Conservation (phyloP, 164 flowering plant genomes). For the Kingdonia uniflora region DNA sequence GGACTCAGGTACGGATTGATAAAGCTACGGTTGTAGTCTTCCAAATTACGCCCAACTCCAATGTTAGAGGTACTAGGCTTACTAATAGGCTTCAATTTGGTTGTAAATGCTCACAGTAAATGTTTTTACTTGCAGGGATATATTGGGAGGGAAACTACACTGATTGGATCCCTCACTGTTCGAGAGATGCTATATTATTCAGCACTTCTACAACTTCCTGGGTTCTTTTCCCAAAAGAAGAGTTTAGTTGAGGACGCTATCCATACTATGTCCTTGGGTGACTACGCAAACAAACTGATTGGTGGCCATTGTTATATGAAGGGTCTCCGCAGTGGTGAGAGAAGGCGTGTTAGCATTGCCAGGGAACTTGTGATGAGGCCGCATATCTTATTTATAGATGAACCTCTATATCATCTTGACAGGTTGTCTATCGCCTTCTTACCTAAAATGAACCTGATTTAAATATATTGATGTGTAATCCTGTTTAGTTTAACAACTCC, state of each 20-base stretch:
- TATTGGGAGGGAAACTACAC: constrained; percentile 71
- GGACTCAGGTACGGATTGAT: too few relatives aligned
- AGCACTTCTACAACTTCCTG: constrained; percentile 90
- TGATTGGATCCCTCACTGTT: constrained; percentile 91
- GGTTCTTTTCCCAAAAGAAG: constrained; percentile 72
- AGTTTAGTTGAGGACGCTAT: constrained; percentile 93
- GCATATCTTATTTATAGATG: constrained; percentile 79
- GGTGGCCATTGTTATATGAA: constrained; percentile 95
- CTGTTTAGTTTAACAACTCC: not conserved
- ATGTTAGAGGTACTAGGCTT: too few relatives aligned
- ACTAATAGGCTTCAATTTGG: too few relatives aligned
- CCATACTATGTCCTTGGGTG: constrained; percentile 84
- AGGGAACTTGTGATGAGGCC: constrained; percentile 98
- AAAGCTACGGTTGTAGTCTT: too few relatives aligned
- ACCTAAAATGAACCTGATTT: too few relatives aligned
- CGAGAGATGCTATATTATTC: constrained; percentile 90
- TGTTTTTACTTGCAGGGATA: constrained; percentile 47
- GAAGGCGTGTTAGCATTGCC: constrained; percentile 92
- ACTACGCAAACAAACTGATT: constrained; percentile 79
- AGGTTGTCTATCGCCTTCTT: constrained; percentile 66
- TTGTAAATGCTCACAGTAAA: not conserved
- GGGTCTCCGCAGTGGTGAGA: constrained; percentile 86
- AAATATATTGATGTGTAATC: too few relatives aligned
- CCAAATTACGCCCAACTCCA: too few relatives aligned
- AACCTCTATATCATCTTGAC: constrained; percentile 99